Conservation (phyloP, 176 grass and related monocot genomes). For the Raddia distichophylla region DNA sequence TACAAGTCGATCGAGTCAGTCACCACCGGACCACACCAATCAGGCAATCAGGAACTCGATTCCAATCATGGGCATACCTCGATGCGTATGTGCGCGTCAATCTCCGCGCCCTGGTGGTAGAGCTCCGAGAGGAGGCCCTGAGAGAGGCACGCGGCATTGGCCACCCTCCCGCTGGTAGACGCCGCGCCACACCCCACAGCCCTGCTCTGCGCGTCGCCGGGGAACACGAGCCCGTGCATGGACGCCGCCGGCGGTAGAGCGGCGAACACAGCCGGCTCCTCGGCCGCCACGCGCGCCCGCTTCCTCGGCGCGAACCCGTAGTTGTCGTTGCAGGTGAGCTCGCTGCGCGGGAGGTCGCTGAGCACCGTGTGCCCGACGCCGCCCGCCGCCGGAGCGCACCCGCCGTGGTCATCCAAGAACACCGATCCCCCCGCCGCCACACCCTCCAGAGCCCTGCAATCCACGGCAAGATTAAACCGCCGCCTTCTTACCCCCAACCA, state of each 20-base stretch:
- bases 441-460: slow-evolving; percentile 4
- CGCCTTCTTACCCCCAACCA: too few relatives aligned
- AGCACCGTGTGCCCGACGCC: slow-evolving; percentile 20
- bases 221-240: background rate
- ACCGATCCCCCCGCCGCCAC: background rate
- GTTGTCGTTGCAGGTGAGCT: slow-evolving; percentile 48
- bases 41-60: background rate
- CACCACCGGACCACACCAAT: background rate
- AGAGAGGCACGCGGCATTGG: background rate
- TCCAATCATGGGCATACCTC: slow-evolving; percentile 32
- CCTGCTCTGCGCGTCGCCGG: slow-evolving; percentile 17
- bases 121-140: slow-evolving; percentile 44
- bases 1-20: background rate
- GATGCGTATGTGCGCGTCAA: slow-evolving; percentile 46
- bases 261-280: background rate
- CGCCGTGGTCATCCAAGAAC: background rate
- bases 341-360: slow-evolving; percentile 31
- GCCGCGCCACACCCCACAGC: slow-evolving; percentile 5
- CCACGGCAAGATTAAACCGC: background rate
- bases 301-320: slow-evolving; percentile 30
- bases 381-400: background rate
- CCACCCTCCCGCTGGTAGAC: slow-evolving; percentile 39
- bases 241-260: background rate
- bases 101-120: slow-evolving; percentile 47
- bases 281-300: background rate